Evolutionary conservation across 2,329 filamentous ascomycete genomes (phyloP).

Genomic region (Ceratocystis alfenasii): DNA sequence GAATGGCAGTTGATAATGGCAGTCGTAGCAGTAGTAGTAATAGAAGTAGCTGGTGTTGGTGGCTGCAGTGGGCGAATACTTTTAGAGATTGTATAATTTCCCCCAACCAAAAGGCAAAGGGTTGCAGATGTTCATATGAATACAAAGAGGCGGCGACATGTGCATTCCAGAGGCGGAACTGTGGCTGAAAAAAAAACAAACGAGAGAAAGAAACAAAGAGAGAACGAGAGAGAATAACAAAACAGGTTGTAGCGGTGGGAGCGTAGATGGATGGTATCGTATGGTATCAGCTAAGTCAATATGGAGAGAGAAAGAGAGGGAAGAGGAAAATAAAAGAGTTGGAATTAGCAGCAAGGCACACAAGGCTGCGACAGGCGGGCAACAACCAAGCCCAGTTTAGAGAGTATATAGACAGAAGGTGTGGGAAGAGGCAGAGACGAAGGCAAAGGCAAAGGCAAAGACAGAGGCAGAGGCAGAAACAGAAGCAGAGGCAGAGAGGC

Average conservation of each 20-base stretch:
- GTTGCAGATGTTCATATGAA: constrained; percentile 15
- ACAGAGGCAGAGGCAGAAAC: too few species aligned
- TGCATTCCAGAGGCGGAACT: constrained; percentile 18
- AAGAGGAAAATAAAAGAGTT: neutral
- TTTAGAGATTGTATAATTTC: constrained; percentile 5
- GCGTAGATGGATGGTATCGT: constrained; percentile 4
- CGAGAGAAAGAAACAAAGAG: neutral
- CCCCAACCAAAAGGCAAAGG: neutral
- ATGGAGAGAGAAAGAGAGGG: neutral
- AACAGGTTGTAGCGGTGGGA: neutral
- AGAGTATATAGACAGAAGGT: neutral
- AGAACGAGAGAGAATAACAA: constrained; percentile 1
- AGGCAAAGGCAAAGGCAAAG: too few species aligned
- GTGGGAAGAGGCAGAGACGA: neutral
- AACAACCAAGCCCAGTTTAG: neutral
- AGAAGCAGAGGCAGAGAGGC: too few species aligned
- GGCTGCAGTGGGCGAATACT: neutral
- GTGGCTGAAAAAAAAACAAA: constrained; percentile 11
- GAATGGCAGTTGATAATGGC: neutral
- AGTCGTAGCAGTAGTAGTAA: neutral
- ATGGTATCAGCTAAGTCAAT: constrained; percentile 11
- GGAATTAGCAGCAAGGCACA: constrained; percentile 12
- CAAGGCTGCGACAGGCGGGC: constrained; percentile 4
- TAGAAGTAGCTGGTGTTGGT: neutral
- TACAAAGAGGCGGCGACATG: constrained; percentile 14